Conservation (phyloP, 2,329 filamentous ascomycete genomes). For the Neopestalotiopsis clavispora region DNA sequence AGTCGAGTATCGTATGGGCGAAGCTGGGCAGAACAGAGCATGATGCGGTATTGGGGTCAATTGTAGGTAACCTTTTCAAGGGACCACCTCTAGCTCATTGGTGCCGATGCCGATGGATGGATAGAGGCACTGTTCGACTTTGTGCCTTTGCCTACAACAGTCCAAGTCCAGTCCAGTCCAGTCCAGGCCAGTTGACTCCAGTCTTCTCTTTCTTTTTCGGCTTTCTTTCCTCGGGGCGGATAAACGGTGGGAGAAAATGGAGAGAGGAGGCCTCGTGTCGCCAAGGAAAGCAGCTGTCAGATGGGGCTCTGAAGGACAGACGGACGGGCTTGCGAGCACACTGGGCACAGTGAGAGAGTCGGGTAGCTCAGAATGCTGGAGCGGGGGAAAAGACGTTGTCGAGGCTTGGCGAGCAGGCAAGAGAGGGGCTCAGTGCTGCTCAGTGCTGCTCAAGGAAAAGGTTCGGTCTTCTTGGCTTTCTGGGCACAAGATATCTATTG, state of each 20-base stretch:
- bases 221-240: background rate
- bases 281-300: slow-evolving; percentile 7
- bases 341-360: background rate
- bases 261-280: slow-evolving; percentile 12
- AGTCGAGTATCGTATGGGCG: slow-evolving; percentile 14
- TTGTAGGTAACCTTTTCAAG: background rate
- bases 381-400: slow-evolving; percentile 9
- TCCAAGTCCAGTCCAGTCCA: too few species aligned
- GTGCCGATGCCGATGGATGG: background rate
- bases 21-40: slow-evolving; percentile 1
- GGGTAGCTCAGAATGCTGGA: background rate
- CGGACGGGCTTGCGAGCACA: background rate
- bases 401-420: background rate
- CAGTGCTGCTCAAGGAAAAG: background rate
- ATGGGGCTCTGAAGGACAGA: background rate
- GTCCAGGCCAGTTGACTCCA: background rate
- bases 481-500: background rate
- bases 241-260: background rate
- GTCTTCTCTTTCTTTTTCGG: background rate
- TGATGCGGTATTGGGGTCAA: background rate
- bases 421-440: background rate
- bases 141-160: background rate
- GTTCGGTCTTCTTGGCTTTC: slow-evolving; percentile 9
- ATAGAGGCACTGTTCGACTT: background rate
- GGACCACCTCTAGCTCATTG: slow-evolving; percentile 9